Percentiles rank a stretch among this genome's conserved stretches.
phyloP scores from a whole-genome alignment of 2,329 filamentous ascomycete genomes.

The Ceratocystis huliohia region DNA sequence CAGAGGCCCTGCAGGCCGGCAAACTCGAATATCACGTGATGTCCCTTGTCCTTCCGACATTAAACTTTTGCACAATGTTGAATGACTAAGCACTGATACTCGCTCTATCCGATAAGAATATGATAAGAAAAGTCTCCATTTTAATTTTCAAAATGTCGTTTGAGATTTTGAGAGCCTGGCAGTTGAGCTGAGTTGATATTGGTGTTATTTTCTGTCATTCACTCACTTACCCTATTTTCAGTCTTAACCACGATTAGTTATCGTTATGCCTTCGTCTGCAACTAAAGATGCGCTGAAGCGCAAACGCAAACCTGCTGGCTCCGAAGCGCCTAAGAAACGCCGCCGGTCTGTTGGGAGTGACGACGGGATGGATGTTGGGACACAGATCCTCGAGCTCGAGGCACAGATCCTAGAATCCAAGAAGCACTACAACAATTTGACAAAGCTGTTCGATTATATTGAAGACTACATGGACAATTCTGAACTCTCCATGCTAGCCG shows the following conservation, averaged over 20 bases:
- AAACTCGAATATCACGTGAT: constrained; percentile 31
- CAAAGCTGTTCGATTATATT: constrained; percentile 48
- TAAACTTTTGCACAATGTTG: constrained; percentile 1
- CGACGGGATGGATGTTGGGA: constrained; percentile 40
- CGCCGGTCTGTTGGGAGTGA: constrained; percentile 38
- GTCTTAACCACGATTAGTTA: background rate
- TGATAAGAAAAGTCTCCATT: constrained; percentile 21
- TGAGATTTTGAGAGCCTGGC: background rate
- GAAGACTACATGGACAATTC: constrained; percentile 38
- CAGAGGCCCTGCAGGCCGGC: constrained; percentile 23
- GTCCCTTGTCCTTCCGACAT: constrained; percentile 21
- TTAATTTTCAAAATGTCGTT: constrained; percentile 23
- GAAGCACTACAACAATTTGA: constrained; percentile 86
- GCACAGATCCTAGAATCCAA: constrained; percentile 70
- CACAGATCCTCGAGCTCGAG: constrained; percentile 63
- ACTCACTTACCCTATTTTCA: background rate
- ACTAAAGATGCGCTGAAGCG: constrained; percentile 34
- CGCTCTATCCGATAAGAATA: background rate
- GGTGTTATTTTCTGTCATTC: background rate
- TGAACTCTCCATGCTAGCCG: constrained; percentile 52
- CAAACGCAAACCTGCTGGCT: constrained; percentile 34
- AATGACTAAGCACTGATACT: background rate
- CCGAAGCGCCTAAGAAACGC: constrained; percentile 39
- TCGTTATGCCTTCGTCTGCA: constrained; percentile 19
- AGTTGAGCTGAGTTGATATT: background rate